Conservation (phyloP, 2,329 filamentous ascomycete genomes). For the Monilinia vaccinii-corymbosi region DNA sequence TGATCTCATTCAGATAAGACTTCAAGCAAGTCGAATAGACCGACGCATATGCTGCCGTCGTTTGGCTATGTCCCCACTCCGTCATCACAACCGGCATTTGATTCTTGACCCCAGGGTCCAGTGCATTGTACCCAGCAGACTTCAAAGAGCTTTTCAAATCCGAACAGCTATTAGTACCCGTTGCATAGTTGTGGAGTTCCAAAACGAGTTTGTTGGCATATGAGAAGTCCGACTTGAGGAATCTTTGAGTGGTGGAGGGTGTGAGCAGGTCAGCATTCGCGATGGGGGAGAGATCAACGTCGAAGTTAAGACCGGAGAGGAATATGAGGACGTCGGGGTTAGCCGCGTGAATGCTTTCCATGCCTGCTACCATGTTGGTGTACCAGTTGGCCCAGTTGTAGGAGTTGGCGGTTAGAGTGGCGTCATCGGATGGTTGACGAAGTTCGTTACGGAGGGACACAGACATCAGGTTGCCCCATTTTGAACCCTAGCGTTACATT, state of each 20-base stretch:
- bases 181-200: slow-evolving; percentile 33
- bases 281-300: slow-evolving; percentile 25
- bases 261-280: slow-evolving; percentile 13
- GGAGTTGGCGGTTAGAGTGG: slow-evolving; percentile 13
- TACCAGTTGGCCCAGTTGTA: slow-evolving; percentile 41
- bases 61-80: slow-evolving; percentile 40
- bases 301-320: slow-evolving; percentile 39
- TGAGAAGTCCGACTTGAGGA: slow-evolving; percentile 31
- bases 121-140: slow-evolving; percentile 35
- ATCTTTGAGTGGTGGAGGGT: slow-evolving; percentile 20
- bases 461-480: slow-evolving; percentile 17
- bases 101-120: slow-evolving; percentile 28
- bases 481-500: not conserved
- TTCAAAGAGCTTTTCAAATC: slow-evolving; percentile 32
- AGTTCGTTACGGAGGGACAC: slow-evolving; percentile 35
- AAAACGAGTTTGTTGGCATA: slow-evolving; percentile 38
- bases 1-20: slow-evolving; percentile 26
- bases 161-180: not conserved
- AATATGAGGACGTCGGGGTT: slow-evolving; percentile 38
- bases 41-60: slow-evolving; percentile 34
- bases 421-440: slow-evolving; percentile 21
- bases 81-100: slow-evolving; percentile 34
- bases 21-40: slow-evolving; percentile 44
- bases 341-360: slow-evolving; percentile 33
- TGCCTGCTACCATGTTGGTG: slow-evolving; percentile 34